Percentiles rank a stretch among this genome's conserved stretches.
These are phyloP conservation scores for Suillus bovinus DNA, from an alignment of 768 basidiomycete genomes.

Conservation along the genomic window DNA sequence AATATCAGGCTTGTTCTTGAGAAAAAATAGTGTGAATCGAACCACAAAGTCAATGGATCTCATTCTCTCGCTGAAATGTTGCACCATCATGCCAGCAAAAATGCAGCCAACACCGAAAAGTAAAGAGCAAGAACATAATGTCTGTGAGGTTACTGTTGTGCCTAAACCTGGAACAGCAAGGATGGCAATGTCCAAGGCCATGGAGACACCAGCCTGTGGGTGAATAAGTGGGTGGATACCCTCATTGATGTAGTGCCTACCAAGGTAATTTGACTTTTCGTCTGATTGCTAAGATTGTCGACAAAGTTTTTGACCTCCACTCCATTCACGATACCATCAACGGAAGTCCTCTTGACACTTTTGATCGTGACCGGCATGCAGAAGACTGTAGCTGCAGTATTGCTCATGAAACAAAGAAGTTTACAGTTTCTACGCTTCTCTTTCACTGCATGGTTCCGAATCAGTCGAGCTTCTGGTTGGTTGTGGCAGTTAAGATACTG, in stretches of 20 bases:
- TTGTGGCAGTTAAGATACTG: background rate
- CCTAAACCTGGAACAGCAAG: conserved; percentile 3
- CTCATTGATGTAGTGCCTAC: background rate
- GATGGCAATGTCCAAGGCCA: conserved; percentile 7
- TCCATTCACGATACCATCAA: background rate
- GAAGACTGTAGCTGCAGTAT: background rate
- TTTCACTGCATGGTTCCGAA: background rate
- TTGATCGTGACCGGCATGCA: background rate
- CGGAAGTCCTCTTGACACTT: background rate
- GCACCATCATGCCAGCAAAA: background rate
- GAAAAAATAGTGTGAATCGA: background rate
- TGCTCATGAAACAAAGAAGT: background rate
- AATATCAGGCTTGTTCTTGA: background rate
- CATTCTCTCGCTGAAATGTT: background rate
- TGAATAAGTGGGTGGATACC: no score
- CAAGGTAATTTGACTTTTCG: background rate
- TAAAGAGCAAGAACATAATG: conserved; percentile 2
- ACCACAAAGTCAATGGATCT: conserved; percentile 4
- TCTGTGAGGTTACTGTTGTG: background rate
- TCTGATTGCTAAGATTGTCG: background rate
- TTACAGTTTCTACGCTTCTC: background rate
- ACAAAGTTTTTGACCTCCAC: conserved; percentile 1
- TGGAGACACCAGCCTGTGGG: conserved; percentile 2
- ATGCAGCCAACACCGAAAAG: background rate
- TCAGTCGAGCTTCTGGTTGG: background rate